Base-by-base conservation (phyloP, 257 asterid genomes). In the Solanum habrochaites region DNA sequence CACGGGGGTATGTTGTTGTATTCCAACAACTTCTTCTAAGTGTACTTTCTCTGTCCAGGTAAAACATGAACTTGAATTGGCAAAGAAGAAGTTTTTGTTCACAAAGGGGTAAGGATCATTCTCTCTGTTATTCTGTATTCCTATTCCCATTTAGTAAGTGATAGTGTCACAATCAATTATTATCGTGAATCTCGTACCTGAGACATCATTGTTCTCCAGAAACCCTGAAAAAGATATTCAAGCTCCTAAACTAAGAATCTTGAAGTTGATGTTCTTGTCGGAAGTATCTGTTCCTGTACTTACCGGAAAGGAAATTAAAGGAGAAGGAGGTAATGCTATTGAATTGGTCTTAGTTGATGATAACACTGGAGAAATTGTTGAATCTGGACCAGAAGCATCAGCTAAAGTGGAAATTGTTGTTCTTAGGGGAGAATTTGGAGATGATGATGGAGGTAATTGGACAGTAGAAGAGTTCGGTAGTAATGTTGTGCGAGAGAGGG, bases 261-360 rank as follows among this genome's bases (percentile, higher is more conserved):
- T 90, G 92, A 90, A 83, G 43, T 89, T 93, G 70, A 80, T 66
- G 78, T 92, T 93, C 89, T 67, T 11, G 25, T 89, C 88, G 70
- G 66, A 84, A 42, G 85, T 91, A 45, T 88, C 90, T 66, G 70
- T 0, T 72, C 69, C 82, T 82, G 85, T 89, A 86, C 88, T 90
- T 83, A 91, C 93, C 3, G 89, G 94, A 21, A 83, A 85, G 82
- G 92, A 88, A 80, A 88, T 94, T 83, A 88, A 87, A 85, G 95
- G 90, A 32, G 92, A 88, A 67, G 91, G 87, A 15, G 83, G 77
- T 11, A 32, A 66, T 52, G 11, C 20, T 18, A 20, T 92, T 70
- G 85, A 91, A 85, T 52, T 94, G 67, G 89, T 82, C 70, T 88
- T 93, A 7, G 73, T 92, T 37, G 93, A 94, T 85, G 88, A 47